Base-by-base conservation (phyloP, 257 asterid species). In the Petunia axillaris region DNA sequence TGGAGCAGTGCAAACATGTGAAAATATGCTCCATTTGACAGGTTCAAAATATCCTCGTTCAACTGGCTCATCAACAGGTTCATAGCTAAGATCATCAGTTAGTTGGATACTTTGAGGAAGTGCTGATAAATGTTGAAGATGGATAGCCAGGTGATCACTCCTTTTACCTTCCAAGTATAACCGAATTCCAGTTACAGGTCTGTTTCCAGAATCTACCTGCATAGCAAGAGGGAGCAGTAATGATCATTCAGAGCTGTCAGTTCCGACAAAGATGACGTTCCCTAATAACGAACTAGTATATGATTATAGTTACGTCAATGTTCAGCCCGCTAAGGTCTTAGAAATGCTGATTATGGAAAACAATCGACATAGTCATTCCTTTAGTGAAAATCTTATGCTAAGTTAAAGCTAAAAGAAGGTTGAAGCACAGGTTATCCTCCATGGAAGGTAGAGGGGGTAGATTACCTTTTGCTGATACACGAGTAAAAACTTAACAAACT, bases 21-120 rank as follows among this genome's bases (percentile, higher is more conserved):
- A 95, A 88, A 95, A 95, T 85, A 90, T 92, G 89, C 97, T 93
- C 98, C 99, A 93, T 80, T 93, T 93, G 64, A 95, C 97, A 3
- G 99, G 98, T 75, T 92, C 97, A 3, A 88, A 88, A 84, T 93
- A 95, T 43, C 87, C 98, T 15, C 90, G 87, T 80, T 84, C 85
- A 40, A 87, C 68, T 8, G 94, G 89, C 77, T 89, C 99, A 35
- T 92, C 96, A 2, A 82, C 80, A 3, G 91, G 96, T 63, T 91
- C 90, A 38, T 92, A 87, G 59, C 87, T 88, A 55, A 54, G 90
- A 80, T 90, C 93, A 8, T 91, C 94, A 0, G 94, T 84, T 35
- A 93, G 91, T 48, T 87, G 91, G 78, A 91, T 89, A 58, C 92
- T 88, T 43, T 83, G 86, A 0, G 98, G 97, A 77, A 90, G 91